These are phyloP conservation scores for Pecoramyces ruminantium DNA, from an alignment of 192 early-diverging fungal species.

Conservation along the genomic window DNA sequence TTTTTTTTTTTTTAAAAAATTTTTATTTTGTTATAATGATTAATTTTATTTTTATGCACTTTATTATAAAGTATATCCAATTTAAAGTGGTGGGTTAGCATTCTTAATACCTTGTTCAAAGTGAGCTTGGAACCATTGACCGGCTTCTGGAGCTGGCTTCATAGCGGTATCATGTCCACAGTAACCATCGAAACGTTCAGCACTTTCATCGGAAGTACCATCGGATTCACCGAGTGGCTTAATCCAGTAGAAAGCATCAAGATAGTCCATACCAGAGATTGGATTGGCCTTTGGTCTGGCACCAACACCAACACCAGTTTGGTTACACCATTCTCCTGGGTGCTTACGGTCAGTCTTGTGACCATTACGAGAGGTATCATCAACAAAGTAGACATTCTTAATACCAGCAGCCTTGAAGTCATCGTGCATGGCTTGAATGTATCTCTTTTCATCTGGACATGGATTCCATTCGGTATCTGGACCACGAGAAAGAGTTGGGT, in stretches of 20 bases:
- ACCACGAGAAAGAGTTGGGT: slow-evolving; percentile 4
- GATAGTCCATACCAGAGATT: slow-evolving; percentile 3
- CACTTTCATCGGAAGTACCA: slow-evolving; percentile 13
- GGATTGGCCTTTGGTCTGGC: background rate
- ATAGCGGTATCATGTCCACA: slow-evolving; percentile 6
- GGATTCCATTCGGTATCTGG: slow-evolving; percentile 6
- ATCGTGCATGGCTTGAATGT: slow-evolving; percentile 2
- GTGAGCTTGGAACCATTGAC: slow-evolving; percentile 21
- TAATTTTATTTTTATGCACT: too few relatives aligned
- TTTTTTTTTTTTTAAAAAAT: too few relatives aligned
- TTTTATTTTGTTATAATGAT: background rate
- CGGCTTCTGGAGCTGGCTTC: slow-evolving; percentile 17
- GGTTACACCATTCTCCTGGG: slow-evolving; percentile 17
- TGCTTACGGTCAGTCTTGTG: slow-evolving; percentile 5
- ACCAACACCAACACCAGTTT: slow-evolving; percentile 17
- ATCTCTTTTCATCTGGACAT: slow-evolving; percentile 14
- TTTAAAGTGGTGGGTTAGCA: slow-evolving; percentile 13
- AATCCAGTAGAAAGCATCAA: slow-evolving; percentile 27
- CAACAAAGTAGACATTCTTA: slow-evolving; percentile 10
- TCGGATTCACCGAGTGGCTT: slow-evolving; percentile 22
- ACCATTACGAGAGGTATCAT: slow-evolving; percentile 12
- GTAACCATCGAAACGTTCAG: background rate
- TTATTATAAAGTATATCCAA: background rate
- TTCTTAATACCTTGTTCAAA: slow-evolving; percentile 22
- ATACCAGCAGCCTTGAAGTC: slow-evolving; percentile 3